Conservation (phyloP, 352 stramenopile genomes). For the Aphanomyces astaci region DNA sequence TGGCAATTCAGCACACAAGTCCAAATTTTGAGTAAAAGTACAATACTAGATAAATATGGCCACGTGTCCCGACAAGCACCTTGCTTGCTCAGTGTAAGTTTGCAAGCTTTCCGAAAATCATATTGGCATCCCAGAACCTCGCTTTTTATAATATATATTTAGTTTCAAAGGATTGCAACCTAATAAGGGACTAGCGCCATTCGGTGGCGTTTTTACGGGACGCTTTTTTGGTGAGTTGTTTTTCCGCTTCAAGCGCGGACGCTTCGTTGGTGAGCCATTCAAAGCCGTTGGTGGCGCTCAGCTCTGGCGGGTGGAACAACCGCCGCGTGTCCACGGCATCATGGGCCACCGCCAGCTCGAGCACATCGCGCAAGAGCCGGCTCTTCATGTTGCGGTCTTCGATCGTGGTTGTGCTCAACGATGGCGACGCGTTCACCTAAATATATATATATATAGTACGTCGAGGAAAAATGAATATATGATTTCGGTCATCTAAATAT, state of each 20-base stretch:
- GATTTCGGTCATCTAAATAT: too few species aligned
- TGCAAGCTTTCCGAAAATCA: too few species aligned
- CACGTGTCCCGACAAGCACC: too few species aligned
- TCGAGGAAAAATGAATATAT: too few species aligned
- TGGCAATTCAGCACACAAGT: too few species aligned
- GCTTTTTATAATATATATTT: too few species aligned
- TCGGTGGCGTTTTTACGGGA: slow-evolving; percentile 35
- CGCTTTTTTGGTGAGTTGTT: slow-evolving; percentile 43
- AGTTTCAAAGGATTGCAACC: too few species aligned
- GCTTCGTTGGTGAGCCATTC: slow-evolving; percentile 66
- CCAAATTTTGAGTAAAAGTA: too few species aligned
- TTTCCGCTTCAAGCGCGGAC: slow-evolving; percentile 41
- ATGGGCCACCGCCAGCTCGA: slow-evolving; percentile 49
- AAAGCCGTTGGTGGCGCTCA: slow-evolving; percentile 59
- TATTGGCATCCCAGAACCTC: too few species aligned
- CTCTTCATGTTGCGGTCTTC: slow-evolving; percentile 78
- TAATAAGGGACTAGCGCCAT: too few species aligned
- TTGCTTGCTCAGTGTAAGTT: too few species aligned
- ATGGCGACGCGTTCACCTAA: slow-evolving; percentile 59
- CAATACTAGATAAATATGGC: too few species aligned
- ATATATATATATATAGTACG: neutral
- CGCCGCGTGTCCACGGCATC: slow-evolving; percentile 45
- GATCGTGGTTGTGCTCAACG: slow-evolving; percentile 54
- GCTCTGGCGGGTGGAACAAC: slow-evolving; percentile 30
- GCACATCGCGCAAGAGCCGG: slow-evolving; percentile 54